phyloP scores from a whole-genome alignment of 169 alveolate species.

The Eimeria brunetti region DNA sequence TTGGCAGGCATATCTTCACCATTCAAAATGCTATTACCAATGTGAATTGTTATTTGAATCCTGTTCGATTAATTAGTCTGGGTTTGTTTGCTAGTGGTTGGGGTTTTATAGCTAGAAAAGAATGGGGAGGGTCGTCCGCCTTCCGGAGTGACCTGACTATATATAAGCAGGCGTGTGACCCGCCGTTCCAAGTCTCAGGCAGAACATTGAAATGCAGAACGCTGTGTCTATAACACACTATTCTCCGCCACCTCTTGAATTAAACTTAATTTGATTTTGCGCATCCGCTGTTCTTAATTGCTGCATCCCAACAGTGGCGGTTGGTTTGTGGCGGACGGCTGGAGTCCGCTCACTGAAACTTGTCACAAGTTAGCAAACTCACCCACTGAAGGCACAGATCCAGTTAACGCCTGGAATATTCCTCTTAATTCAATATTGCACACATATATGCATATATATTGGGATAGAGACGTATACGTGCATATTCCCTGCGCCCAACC shows the following conservation, averaged over 20 bases:
- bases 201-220: not conserved
- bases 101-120: too few relatives aligned
- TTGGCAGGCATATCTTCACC: not conserved
- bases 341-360: not conserved
- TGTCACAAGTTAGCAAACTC: not conserved
- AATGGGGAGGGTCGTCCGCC: not conserved
- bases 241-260: not conserved
- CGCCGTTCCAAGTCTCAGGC: not conserved
- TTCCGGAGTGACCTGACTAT: not conserved
- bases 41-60: too few relatives aligned
- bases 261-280: not conserved
- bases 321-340: not conserved
- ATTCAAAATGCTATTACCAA: not conserved
- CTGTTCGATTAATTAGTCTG: too few relatives aligned
- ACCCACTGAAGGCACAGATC: too few relatives aligned
- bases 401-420: too few relatives aligned
- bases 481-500: too few relatives aligned
- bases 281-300: not conserved
- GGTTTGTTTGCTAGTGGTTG: too few relatives aligned
- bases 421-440: too few relatives aligned
- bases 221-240: not conserved
- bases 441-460: too few relatives aligned
- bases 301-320: not conserved
- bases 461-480: too few relatives aligned
- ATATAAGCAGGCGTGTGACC: not conserved